Conservation (phyloP, 129 eudicot genomes). For the Rutidosis leptorrhynchoides region DNA sequence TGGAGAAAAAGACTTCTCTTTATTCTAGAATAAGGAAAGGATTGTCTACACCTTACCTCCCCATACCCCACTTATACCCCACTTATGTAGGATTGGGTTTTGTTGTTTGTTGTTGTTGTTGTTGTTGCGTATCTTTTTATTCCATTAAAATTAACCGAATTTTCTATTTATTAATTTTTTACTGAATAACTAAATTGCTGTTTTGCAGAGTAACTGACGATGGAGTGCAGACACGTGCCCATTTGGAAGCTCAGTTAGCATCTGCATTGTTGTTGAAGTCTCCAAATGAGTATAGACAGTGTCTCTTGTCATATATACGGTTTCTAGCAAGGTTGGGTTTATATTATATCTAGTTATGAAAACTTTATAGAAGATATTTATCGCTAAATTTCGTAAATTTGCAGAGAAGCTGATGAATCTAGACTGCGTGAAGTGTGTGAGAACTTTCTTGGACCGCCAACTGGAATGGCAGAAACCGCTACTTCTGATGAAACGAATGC, state of each 20-base stretch:
- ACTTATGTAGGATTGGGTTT: too few relatives aligned
- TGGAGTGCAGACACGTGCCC: constrained; percentile 97
- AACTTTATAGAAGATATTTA: not conserved
- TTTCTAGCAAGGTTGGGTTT: constrained; percentile 77
- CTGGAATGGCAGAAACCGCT: constrained; percentile 71
- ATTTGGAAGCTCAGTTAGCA: constrained; percentile 88
- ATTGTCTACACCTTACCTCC: too few relatives aligned
- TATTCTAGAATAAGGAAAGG: too few relatives aligned
- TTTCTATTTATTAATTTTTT: too few relatives aligned
- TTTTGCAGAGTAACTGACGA: constrained; percentile 88
- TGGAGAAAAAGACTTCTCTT: too few relatives aligned
- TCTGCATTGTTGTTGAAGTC: constrained; percentile 88
- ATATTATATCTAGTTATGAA: not conserved
- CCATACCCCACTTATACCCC: too few relatives aligned
- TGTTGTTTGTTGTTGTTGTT: too few relatives aligned
- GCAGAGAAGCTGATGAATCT: constrained; percentile 94
- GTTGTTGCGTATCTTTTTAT: too few relatives aligned
- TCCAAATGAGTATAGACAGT: constrained; percentile 88
- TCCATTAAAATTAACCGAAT: too few relatives aligned
- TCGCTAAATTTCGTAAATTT: constrained; percentile 1
- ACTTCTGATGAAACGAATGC: constrained; percentile 46
- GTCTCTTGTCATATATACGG: constrained; percentile 84
- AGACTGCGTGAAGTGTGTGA: constrained; percentile 94
- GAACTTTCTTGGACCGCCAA: constrained; percentile 95
- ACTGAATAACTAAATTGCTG: constrained; percentile 12